These are phyloP conservation scores for Agrocybe chaxingu DNA, from an alignment of 768 basidiomycete genomes.

Conservation along the genomic window DNA sequence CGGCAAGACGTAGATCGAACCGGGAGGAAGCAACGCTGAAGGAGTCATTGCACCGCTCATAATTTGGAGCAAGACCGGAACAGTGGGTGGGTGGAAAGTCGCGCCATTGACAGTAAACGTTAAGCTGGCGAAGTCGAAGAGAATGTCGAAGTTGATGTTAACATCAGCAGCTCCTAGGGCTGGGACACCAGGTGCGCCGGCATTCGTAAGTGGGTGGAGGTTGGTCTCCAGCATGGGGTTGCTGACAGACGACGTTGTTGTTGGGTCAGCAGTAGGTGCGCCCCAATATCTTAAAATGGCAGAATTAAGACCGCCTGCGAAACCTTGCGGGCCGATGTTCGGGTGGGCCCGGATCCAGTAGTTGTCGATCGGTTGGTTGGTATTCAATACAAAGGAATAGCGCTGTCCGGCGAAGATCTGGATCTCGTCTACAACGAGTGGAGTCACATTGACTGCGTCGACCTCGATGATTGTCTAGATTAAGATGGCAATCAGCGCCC, in stretches of 20 bases:
- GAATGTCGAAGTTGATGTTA: conserved; percentile 28
- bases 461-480: conserved; percentile 35
- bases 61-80: conserved; percentile 45
- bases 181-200: conserved; percentile 28
- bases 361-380: conserved; percentile 34
- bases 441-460: conserved; percentile 35
- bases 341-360: conserved; percentile 43
- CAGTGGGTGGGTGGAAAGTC: conserved; percentile 30
- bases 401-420: conserved; percentile 34
- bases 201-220: conserved; percentile 29
- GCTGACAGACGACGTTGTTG: conserved; percentile 23
- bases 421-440: conserved; percentile 35
- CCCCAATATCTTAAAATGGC: conserved; percentile 52
- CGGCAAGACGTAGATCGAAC: conserved; percentile 40
- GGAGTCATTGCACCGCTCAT: conserved; percentile 36
- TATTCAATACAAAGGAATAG: conserved; percentile 39
- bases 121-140: conserved; percentile 17
- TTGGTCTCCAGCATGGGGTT: conserved; percentile 33
- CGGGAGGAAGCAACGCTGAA: conserved; percentile 31
- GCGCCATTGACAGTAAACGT: conserved; percentile 31
- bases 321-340: conserved; percentile 19
- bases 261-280: conserved; percentile 36
- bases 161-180: conserved; percentile 36
- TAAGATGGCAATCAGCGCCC: too few relatives aligned
- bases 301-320: conserved; percentile 41